Percentiles rank a stretch among this genome's conserved stretches.
phyloP scores from a whole-genome alignment of 75 land plant genomes.

The Cunninghamia lanceolata region DNA sequence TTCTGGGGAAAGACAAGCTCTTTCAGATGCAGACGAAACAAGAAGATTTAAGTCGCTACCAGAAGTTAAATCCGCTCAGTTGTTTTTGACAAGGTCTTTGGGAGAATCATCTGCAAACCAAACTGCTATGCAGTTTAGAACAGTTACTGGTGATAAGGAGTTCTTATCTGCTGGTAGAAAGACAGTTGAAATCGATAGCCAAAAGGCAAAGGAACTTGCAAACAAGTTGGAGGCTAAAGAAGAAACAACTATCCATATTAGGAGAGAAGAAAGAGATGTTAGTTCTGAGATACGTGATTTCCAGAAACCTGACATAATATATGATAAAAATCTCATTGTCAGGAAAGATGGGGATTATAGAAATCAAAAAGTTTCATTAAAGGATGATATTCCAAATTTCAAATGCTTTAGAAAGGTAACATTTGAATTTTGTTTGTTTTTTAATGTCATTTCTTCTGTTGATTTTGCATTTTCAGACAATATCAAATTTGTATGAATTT shows the following conservation, averaged over 20 bases:
- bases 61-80: neutral
- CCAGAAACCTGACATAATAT: constrained; percentile 52
- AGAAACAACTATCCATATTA: neutral
- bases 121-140: neutral
- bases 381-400: constrained; percentile 45
- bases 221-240: neutral
- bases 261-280: constrained; percentile 20
- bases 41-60: neutral
- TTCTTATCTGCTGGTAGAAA: neutral
- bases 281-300: constrained; percentile 15
- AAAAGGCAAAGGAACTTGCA: neutral
- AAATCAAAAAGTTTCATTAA: constrained; percentile 9
- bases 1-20: neutral
- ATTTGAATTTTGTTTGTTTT: neutral
- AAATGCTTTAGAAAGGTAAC: constrained; percentile 87
- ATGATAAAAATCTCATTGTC: constrained; percentile 62
- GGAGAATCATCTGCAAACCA: neutral
- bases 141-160: constrained; percentile 1
- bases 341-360: constrained; percentile 14
- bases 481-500: neutral
- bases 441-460: neutral
- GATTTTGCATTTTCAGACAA: neutral
- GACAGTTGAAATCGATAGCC: neutral
- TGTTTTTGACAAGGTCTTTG: neutral
- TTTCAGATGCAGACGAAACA: neutral